These are phyloP conservation scores for Moelleriella libera DNA, from an alignment of 2,329 filamentous ascomycete genomes.

Conservation along the genomic window DNA sequence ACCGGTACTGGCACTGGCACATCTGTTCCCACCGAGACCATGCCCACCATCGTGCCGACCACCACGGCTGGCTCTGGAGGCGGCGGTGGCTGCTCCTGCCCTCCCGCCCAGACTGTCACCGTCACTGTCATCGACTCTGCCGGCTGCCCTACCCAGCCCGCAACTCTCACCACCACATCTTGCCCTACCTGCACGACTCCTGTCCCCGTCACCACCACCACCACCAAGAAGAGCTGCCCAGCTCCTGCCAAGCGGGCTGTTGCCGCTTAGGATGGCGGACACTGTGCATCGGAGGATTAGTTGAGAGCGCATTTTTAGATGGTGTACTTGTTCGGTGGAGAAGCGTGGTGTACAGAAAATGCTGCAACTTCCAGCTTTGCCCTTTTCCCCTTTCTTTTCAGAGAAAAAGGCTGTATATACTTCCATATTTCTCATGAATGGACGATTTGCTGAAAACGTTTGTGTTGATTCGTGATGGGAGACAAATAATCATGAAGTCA, in stretches of 20 bases:
- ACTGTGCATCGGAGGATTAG: background rate
- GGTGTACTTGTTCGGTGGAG: too few species aligned
- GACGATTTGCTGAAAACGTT: background rate
- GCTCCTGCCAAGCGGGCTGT: background rate
- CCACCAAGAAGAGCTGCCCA: background rate
- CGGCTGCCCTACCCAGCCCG: background rate
- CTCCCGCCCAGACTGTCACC: background rate
- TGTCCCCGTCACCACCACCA: background rate
- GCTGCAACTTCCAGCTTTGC: background rate
- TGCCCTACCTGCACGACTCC: background rate
- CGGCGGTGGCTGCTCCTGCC: background rate
- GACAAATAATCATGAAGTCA: too few species aligned
- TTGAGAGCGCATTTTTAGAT: background rate
- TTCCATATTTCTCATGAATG: background rate
- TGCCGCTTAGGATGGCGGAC: background rate
- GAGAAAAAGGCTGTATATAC: background rate
- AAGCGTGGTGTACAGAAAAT: background rate
- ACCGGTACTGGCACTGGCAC: too few species aligned
- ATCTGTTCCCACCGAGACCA: background rate
- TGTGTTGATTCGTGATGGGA: background rate
- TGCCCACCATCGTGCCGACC: background rate
- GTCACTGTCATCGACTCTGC: background rate
- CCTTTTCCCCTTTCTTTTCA: background rate
- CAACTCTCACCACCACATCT: background rate
- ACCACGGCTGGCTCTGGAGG: background rate